Percentiles rank a stretch among this genome's conserved stretches.
Evolutionary conservation across 345 rosid genomes (phyloP).

Genomic region (Fremontodendron californicum): DNA sequence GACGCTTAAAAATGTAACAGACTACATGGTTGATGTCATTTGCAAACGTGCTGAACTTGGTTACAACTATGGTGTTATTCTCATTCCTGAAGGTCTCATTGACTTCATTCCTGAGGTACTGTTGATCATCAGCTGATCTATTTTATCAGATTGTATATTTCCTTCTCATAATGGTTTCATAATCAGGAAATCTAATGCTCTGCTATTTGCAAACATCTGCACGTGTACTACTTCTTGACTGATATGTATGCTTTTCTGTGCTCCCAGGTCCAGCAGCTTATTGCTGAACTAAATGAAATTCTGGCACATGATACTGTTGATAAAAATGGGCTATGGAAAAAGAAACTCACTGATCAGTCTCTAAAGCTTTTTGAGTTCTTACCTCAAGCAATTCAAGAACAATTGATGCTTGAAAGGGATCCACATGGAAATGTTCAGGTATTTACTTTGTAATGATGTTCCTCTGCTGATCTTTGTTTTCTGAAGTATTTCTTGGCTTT

Average conservation of each 20-base stretch:
- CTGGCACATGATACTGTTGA: constrained; percentile 79
- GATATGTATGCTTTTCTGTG: constrained; percentile 1
- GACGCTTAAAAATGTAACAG: constrained; percentile 84
- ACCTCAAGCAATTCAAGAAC: constrained; percentile 87
- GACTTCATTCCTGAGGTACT: constrained; percentile 99
- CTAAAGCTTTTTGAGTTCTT: constrained; percentile 75
- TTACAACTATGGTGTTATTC: constrained; percentile 89
- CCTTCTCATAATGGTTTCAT: background rate
- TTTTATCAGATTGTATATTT: background rate
- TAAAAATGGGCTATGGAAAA: constrained; percentile 75
- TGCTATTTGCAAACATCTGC: background rate
- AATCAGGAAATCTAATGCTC: background rate
- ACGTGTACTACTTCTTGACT: constrained; percentile 1
- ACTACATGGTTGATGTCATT: constrained; percentile 74
- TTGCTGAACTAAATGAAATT: constrained; percentile 85
- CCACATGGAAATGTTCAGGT: constrained; percentile 99
- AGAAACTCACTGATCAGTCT: constrained; percentile 61
- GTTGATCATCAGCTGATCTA: background rate
- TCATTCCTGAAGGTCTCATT: constrained; percentile 96
- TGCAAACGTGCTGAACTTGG: constrained; percentile 72
- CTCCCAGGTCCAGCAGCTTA: constrained; percentile 83
- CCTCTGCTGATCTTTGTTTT: constrained; percentile 3
- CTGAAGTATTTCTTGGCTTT: background rate
- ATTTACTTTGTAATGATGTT: constrained; percentile 6
- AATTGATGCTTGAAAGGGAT: constrained; percentile 95